Conservation (phyloP, 2,329 filamentous ascomycete genomes). For the Zymoseptoria brevis region DNA sequence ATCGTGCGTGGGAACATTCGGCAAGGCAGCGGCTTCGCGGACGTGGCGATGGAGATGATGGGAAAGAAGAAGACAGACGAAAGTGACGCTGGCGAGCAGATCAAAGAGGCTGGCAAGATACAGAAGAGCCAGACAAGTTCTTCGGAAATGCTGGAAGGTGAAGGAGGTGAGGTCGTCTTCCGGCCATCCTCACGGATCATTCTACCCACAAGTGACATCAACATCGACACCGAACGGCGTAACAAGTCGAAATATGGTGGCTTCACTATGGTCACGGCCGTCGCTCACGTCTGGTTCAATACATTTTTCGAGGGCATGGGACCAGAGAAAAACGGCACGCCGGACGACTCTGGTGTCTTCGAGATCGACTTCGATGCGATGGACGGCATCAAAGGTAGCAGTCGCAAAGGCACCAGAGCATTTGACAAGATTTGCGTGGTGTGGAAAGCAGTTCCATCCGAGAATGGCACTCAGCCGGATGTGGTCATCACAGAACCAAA, state of each 20-base stretch:
- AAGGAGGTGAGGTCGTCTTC: constrained; percentile 69
- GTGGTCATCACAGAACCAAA: constrained; percentile 57
- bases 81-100: constrained; percentile 12
- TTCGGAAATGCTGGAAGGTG: constrained; percentile 32
- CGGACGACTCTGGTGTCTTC: constrained; percentile 63
- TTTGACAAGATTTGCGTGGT: constrained; percentile 78
- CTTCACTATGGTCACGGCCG: constrained; percentile 81
- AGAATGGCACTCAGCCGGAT: constrained; percentile 17
- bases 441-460: constrained; percentile 52
- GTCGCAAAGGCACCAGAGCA: constrained; percentile 69
- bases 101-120: constrained; percentile 15
- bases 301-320: constrained; percentile 80
- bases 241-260: constrained; percentile 69
- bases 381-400: constrained; percentile 91
- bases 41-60: constrained; percentile 40
- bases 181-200: constrained; percentile 61
- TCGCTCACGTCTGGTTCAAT: constrained; percentile 97
- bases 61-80: constrained; percentile 22
- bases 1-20: constrained; percentile 52
- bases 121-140: constrained; percentile 8
- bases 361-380: constrained; percentile 68
- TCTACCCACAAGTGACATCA: constrained; percentile 75
- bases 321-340: constrained; percentile 56
- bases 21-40: constrained; percentile 34
- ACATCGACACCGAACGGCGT: constrained; percentile 79